Evolutionary conservation across 2,329 filamentous ascomycete species (phyloP).

Genomic region (Byssothecium circinans): DNA sequence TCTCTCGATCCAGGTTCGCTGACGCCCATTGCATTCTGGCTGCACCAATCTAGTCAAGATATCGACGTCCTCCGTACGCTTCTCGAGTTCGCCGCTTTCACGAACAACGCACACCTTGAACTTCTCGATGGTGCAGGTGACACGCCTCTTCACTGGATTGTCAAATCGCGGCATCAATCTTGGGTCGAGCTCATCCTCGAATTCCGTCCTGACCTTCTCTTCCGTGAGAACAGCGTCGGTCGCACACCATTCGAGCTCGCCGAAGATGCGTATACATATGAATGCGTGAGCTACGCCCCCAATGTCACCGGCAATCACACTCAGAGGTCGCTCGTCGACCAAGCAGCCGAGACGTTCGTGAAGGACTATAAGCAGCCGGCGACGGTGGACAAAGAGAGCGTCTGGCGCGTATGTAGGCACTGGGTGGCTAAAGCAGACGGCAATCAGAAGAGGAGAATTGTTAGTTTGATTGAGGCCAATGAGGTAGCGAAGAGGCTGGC

Average conservation of each 20-base stretch:
- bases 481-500: constrained; percentile 59
- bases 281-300: constrained; percentile 27
- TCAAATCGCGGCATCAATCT: constrained; percentile 45
- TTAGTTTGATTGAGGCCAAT: constrained; percentile 62
- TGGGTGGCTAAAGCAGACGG: constrained; percentile 18
- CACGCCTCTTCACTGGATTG: constrained; percentile 63
- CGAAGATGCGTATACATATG: constrained; percentile 55
- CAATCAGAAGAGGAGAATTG: constrained; percentile 54
- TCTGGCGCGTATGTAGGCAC: constrained; percentile 46
- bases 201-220: constrained; percentile 61
- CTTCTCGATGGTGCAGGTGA: constrained; percentile 67
- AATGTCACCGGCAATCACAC: background rate
- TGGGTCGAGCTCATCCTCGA: constrained; percentile 54
- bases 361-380: constrained; percentile 7
- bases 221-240: constrained; percentile 75
- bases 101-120: constrained; percentile 55
- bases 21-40: constrained; percentile 62
- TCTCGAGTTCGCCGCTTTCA: constrained; percentile 35
- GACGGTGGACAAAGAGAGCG: constrained; percentile 9
- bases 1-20: constrained; percentile 56
- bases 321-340: constrained; percentile 7
- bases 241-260: constrained; percentile 71
- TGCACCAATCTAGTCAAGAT: background rate
- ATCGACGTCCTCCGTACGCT: constrained; percentile 20
- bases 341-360: constrained; percentile 24